Evolutionary conservation across 352 stramenopile genomes (phyloP), one percentile per base, ranked within the genome.

Genomic region (Aphanomyces invadans): DNA sequence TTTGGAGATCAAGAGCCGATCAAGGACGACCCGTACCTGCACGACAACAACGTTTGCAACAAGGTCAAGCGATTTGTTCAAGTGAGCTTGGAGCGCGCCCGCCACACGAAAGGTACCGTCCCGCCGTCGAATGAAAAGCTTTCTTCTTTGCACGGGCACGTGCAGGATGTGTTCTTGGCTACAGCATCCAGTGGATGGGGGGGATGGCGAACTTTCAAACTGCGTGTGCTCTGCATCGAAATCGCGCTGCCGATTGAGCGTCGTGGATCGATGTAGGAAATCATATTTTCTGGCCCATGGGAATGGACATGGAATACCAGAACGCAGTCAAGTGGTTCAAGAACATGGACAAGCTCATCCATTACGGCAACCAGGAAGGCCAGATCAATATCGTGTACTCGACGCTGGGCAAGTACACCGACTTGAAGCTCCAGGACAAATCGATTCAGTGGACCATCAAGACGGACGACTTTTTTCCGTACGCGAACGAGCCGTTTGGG

Each of bases 381-480:
- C 76, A 78, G 0, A 79, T 99, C 25, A 95, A 98, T 63, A 84
- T 98, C 44, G 88, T 98, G 61, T 99, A 98, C 76, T 98, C 95
- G 0, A 98, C 97, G 62, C 77, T 97, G 23, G 91, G 88, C 2
- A 87, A 97, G 65, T 99, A 99, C 73, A 98, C 95, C 25, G 77
- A 97, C 23, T 74, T 92, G 45, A 98, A 98, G 76, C 75, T 89
- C 29, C 76, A 76, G 1, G 91, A 97, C 69, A 73, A 65, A 32
- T 75, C 75, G 12, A 67, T 90, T 2, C 78, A 76, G 5, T 97
- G 78, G 82, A 77, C 77, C 38, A 75, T 95, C 26, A 98, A 98
- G 72, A 92, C 80, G 3, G 95, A 98, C 51, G 96, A 99, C 67
- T 99, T 99, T 68, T 97, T 99, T 63, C 96, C 96, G 1, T 99